A percentile compares a stretch with the other conserved stretches of the same genome.
These are phyloP conservation scores for grape (Vitis vinifera) DNA, from an alignment of 164 flowering plant species.

Conservation along the genomic window DNA sequence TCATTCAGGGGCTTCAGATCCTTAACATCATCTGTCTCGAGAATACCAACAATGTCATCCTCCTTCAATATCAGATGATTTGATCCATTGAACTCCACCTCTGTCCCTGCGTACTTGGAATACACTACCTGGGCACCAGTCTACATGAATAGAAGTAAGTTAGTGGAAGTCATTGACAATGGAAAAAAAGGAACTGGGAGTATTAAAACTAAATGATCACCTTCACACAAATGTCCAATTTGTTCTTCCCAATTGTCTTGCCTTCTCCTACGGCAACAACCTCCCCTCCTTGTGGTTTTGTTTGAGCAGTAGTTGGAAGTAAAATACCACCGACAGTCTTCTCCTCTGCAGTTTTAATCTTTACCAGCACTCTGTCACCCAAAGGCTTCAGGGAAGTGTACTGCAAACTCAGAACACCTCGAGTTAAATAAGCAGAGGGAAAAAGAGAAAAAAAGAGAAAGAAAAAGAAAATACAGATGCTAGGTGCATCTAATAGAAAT, in stretches of 20 bases:
- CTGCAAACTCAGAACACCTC: constrained; percentile 31
- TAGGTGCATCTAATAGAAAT: too few relatives aligned
- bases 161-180: background rate
- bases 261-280: constrained; percentile 96
- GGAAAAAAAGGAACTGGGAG: background rate
- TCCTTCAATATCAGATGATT: constrained; percentile 87
- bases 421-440: background rate
- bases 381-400: constrained; percentile 83
- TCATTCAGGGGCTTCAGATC: constrained; percentile 88
- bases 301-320: constrained; percentile 75
- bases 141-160: constrained; percentile 31
- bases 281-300: constrained; percentile 93
- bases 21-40: constrained; percentile 84
- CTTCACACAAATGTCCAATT: constrained; percentile 64
- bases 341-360: constrained; percentile 75
- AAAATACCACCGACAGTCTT: constrained; percentile 80
- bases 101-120: constrained; percentile 96
- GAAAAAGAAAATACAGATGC: background rate
- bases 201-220: constrained; percentile 28
- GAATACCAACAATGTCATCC: constrained; percentile 90
- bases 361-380: constrained; percentile 89
- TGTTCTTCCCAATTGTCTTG: constrained; percentile 65
- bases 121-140: constrained; percentile 78
- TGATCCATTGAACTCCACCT: constrained; percentile 71
- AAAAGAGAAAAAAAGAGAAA: background rate